These are phyloP conservation scores for Cadophora sp. DNA, from an alignment of 2,329 filamentous ascomycete species.

Conservation along the genomic window DNA sequence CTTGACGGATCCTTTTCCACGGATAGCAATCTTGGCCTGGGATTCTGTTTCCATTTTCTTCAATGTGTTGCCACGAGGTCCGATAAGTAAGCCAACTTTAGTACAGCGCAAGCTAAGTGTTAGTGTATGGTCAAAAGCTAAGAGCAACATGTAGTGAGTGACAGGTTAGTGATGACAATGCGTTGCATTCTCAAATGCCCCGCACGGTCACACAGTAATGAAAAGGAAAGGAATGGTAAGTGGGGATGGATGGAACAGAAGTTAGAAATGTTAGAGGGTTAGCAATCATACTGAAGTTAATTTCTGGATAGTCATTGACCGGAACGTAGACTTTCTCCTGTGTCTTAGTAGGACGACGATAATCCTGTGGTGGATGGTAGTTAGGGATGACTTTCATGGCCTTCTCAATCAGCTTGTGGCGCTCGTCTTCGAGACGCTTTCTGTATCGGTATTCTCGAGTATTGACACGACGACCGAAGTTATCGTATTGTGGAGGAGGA, in stretches of 20 bases:
- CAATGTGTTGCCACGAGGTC: conserved; percentile 98
- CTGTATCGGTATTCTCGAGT: conserved; percentile 98
- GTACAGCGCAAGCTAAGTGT: conserved; percentile 84
- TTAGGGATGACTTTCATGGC: conserved; percentile 99
- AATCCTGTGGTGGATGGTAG: conserved; percentile 98
- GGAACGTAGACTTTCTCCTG: conserved; percentile 99
- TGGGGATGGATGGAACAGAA: conserved; percentile 47
- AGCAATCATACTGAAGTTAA: conserved; percentile 99
- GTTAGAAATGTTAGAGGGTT: conserved; percentile 91
- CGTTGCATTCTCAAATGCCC: conserved; percentile 43
- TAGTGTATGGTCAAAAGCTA: conserved; percentile 66
- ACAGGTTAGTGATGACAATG: conserved; percentile 48
- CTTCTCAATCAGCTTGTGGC: conserved; percentile 98
- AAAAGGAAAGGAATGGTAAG: conserved; percentile 48
- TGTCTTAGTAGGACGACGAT: conserved; percentile 98
- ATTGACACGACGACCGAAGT: conserved; percentile 99
- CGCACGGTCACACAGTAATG: conserved; percentile 49
- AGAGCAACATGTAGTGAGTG: conserved; percentile 45
- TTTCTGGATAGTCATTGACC: conserved; percentile 99
- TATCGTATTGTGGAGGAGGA: conserved; percentile 96
- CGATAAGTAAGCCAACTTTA: conserved; percentile 99
- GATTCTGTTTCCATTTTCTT: conserved; percentile 99
- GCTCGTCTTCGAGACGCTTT: conserved; percentile 97
- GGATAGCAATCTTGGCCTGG: conserved; percentile 97
- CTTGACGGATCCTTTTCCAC: conserved; percentile 99